Conservation (phyloP, 805 yeast species). For the Hanseniaspora mollemarum region DNA sequence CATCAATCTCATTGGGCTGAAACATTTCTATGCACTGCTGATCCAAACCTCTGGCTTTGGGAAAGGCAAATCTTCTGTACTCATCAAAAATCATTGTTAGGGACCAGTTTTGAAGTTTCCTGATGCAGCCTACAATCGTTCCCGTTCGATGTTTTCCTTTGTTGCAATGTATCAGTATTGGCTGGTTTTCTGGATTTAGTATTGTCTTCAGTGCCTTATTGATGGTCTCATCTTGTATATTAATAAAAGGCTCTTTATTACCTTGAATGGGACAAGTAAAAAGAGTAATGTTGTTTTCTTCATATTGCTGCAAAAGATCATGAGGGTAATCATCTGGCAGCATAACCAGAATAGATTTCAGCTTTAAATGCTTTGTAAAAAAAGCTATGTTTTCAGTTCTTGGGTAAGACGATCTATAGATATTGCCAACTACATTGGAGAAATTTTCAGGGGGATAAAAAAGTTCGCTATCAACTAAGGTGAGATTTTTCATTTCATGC, state of each 20-base stretch:
- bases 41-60: constrained; percentile 89
- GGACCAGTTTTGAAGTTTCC: constrained; percentile 86
- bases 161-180: constrained; percentile 86
- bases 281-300: constrained; percentile 49
- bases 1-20: constrained; percentile 51
- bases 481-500: constrained; percentile 19
- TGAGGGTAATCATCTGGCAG: constrained; percentile 87
- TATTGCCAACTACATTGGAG: constrained; percentile 62
- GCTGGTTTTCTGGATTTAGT: constrained; percentile 77
- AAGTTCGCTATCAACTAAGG: constrained; percentile 17
- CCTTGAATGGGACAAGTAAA: constrained; percentile 91
- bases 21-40: constrained; percentile 90
- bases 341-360: constrained; percentile 68
- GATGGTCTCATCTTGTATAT: constrained; percentile 53
- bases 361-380: constrained; percentile 41
- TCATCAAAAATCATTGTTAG: constrained; percentile 90
- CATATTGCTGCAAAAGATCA: constrained; percentile 56
- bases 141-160: constrained; percentile 97
- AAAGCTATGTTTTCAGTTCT: constrained; percentile 70
- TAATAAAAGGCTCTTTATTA: constrained; percentile 87
- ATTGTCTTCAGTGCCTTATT: constrained; percentile 74
- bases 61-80: constrained; percentile 85
- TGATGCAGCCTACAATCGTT: constrained; percentile 82
- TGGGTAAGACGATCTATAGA: constrained; percentile 86
- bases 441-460: constrained; percentile 77